Evolutionary conservation across 371 early-diverging fungal species (phyloP), one percentile per base, ranked within the genome.

Genomic region (Chytridium lagenaria): DNA sequence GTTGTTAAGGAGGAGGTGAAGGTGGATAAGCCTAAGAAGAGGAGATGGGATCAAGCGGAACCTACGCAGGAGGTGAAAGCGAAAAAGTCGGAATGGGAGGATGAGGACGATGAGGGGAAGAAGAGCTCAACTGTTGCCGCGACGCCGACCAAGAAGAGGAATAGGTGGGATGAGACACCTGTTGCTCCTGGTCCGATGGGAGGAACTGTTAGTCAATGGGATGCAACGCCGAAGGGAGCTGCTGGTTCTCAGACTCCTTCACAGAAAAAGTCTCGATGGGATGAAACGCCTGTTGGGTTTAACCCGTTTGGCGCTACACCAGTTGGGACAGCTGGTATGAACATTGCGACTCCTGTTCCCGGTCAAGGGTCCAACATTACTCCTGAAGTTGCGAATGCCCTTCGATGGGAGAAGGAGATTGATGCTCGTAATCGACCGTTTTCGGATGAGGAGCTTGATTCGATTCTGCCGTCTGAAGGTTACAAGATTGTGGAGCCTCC

Each of bases 401-500:
- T 89, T 77, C 90, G 92, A 51, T 93, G 92, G 91, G 93, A 94
- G 71, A 86, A 90, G 55, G 96, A 93, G 74, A 83, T 95, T 64
- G 97, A 95, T 71, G 80, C 85, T 33, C 92, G 98, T 55, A 98
- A 98, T 79, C 80, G 89, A 67, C 91, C 90, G 66, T 74, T n/a
- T 67, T 61, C 95, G 1, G 99, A 98, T 78, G 97, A 94, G 67
- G 98, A 97, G 74, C 86, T 98, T 34, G 95, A 98, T 75, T 89
- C 91, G 37, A 90, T 98, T 88, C 90, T 98, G 52, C 99, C 99
- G 0, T 78, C 87, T 0, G 85, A 92, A 15, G 99, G 99, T 1
- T 98, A 96, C 85, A 91, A 89, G 74, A 92, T 97, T 64, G 79
- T 98, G 37, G 96, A 94, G 5, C 93, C 95, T 3, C 99, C 98